phyloP scores from a whole-genome alignment of 1,284 basidiomycete genomes.

The Moesziomyces aphidis region DNA sequence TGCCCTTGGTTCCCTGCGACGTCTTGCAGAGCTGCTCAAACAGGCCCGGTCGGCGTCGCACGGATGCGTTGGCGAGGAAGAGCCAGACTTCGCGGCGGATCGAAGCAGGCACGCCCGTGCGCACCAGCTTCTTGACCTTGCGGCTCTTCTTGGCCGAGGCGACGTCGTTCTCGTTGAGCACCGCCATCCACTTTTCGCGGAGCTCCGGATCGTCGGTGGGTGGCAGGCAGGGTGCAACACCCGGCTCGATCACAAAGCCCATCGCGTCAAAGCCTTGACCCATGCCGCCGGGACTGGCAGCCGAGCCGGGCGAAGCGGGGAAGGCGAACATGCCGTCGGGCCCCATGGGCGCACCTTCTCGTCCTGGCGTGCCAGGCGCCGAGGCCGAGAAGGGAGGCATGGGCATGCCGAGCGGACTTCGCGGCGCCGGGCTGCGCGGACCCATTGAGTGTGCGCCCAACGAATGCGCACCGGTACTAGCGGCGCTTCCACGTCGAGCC shows the following conservation, averaged over 20 bases:
- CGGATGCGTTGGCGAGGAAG: slow-evolving; percentile 56
- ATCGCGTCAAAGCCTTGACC: slow-evolving; percentile 38
- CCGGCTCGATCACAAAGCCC: slow-evolving; percentile 52
- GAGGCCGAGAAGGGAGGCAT: slow-evolving; percentile 22
- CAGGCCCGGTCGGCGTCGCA: slow-evolving; percentile 56
- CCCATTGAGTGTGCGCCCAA: slow-evolving; percentile 19
- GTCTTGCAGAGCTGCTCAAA: slow-evolving; percentile 61
- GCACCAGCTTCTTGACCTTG: slow-evolving; percentile 84
- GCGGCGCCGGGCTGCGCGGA: slow-evolving; percentile 26
- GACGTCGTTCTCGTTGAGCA: slow-evolving; percentile 76
- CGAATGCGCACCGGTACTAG: slow-evolving; percentile 25
- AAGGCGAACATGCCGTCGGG: slow-evolving; percentile 11
- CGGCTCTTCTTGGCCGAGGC: slow-evolving; percentile 80
- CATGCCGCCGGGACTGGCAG: slow-evolving; percentile 12
- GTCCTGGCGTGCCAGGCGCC: slow-evolving; percentile 12
- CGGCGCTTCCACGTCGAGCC: slow-evolving; percentile 22
- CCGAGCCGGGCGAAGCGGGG: slow-evolving; percentile 22
- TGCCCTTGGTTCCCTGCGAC: slow-evolving; percentile 48
- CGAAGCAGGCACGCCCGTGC: slow-evolving; percentile 77
- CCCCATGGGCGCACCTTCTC: not conserved
- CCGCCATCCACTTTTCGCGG: slow-evolving; percentile 79
- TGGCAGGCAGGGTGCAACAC: slow-evolving; percentile 19
- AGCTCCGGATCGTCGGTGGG: slow-evolving; percentile 76
- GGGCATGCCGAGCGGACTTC: slow-evolving; percentile 32
- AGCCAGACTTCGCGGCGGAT: slow-evolving; percentile 65